Conservation (phyloP, 495 filamentous ascomycete species). For the Xylaria palmicola region DNA sequence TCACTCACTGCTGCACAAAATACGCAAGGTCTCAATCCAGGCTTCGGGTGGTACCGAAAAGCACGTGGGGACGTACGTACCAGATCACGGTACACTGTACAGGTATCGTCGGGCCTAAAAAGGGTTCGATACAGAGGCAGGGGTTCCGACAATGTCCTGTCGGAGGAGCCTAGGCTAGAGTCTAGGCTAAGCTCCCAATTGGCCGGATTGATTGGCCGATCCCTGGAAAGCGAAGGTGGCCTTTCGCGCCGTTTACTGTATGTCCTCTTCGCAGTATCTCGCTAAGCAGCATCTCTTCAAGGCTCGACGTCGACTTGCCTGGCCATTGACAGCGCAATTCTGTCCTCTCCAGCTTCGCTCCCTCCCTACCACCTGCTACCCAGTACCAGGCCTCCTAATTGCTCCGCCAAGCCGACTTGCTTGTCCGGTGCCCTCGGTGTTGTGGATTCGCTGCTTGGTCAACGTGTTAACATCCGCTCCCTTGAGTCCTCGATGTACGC, state of each 20-base stretch:
- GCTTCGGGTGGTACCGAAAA: not conserved
- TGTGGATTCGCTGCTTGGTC: constrained; percentile 10
- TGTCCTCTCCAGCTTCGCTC: constrained; percentile 9
- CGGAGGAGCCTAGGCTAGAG: not conserved
- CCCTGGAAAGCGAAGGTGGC: constrained; percentile 31
- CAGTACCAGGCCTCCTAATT: not conserved
- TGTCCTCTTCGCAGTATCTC: constrained; percentile 6
- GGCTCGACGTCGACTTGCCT: constrained; percentile 11
- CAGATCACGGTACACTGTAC: too few species aligned
- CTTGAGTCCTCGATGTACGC: not conserved
- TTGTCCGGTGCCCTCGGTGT: not conserved
- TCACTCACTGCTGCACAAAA: not conserved
- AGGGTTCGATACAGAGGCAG: too few species aligned
- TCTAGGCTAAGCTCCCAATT: constrained; percentile 12
- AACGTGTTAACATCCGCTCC: constrained; percentile 11
- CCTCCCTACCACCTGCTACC: constrained; percentile 6
- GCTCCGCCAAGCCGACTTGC: not conserved
- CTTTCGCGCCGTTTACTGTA: constrained; percentile 26
- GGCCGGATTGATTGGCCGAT: constrained; percentile 19
- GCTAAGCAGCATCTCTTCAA: constrained; percentile 11
- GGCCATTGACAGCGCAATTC: too few species aligned
- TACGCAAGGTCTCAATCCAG: not conserved
- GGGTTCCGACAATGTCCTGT: not conserved
- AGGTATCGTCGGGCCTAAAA: too few species aligned
- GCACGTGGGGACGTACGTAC: not conserved